A percentile compares a stretch with the other conserved stretches of the same genome.
Conservation (phyloP, 2,329 filamentous ascomycete genomes). For the Colletotrichum destructivum region DNA sequence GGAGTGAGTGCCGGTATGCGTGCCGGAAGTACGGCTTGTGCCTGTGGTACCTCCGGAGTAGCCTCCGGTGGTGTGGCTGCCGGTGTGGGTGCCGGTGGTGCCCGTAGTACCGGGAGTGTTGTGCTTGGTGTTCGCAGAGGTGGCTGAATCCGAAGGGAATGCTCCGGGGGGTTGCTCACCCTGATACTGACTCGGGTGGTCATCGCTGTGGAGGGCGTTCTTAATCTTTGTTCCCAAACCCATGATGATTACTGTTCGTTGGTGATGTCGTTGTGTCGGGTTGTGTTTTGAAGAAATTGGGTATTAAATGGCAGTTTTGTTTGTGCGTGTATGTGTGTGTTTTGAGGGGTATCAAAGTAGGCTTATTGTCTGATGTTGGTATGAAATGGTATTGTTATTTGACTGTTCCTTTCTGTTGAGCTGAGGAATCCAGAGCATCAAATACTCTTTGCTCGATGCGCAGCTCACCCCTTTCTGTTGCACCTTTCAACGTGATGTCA, state of each 20-base stretch:
- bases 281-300: background rate
- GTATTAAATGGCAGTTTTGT: background rate
- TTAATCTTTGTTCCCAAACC: constrained; percentile 43
- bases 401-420: background rate
- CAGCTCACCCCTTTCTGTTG: background rate
- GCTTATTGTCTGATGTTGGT: constrained; percentile 2
- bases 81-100: constrained; percentile 8
- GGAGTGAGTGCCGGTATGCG: constrained; percentile 17
- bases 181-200: constrained; percentile 28
- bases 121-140: constrained; percentile 25
- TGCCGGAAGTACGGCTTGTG: constrained; percentile 9
- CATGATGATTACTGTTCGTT: constrained; percentile 37
- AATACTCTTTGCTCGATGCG: constrained; percentile 14
- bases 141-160: constrained; percentile 36
- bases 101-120: constrained; percentile 2
- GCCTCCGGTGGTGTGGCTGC: constrained; percentile 15
- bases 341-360: constrained; percentile 9
- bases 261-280: background rate
- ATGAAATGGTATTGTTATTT: background rate
- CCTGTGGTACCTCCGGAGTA: constrained; percentile 22
- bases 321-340: too few relatives aligned
- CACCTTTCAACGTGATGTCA: constrained; percentile 29
- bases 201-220: constrained; percentile 40
- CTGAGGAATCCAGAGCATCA: constrained; percentile 22
- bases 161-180: constrained; percentile 29